Conservation (phyloP, 129 eudicot species). For the Flaveria brownii region DNA sequence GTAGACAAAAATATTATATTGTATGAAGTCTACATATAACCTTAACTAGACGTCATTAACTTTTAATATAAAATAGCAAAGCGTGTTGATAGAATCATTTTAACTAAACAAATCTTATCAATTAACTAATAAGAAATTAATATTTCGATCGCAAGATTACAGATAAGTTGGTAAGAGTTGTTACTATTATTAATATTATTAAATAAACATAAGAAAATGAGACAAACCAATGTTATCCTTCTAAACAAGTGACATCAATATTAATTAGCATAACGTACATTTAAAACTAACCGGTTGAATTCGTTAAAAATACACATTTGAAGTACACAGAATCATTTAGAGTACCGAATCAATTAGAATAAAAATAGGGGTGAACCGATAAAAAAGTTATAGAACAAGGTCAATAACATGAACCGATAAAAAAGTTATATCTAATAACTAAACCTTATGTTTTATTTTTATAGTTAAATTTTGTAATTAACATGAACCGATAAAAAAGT, state of each 20-base stretch:
- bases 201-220: neutral
- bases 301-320: too few relatives aligned
- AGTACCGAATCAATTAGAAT: too few relatives aligned
- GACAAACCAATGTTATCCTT: neutral
- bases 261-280: too few relatives aligned
- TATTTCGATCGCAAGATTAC: constrained; percentile 2
- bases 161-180: constrained; percentile 26
- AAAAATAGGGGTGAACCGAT: too few relatives aligned
- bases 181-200: neutral
- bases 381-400: too few relatives aligned
- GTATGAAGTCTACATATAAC: neutral
- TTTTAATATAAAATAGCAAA: constrained; percentile 8
- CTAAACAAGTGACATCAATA: too few relatives aligned
- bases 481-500: neutral
- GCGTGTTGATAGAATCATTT: constrained; percentile 23
- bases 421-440: too few relatives aligned
- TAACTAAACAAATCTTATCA: constrained; percentile 19
- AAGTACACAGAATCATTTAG: too few relatives aligned
- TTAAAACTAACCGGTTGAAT: too few relatives aligned
- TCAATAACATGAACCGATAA: too few relatives aligned
- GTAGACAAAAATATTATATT: constrained; percentile 16
- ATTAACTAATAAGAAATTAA: neutral
- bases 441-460: too few relatives aligned
- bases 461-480: too few relatives aligned
- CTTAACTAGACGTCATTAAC: constrained; percentile 8